Base-by-base conservation (phyloP, 1,284 basidiomycete species). In the Limonomyces culmigenus region DNA sequence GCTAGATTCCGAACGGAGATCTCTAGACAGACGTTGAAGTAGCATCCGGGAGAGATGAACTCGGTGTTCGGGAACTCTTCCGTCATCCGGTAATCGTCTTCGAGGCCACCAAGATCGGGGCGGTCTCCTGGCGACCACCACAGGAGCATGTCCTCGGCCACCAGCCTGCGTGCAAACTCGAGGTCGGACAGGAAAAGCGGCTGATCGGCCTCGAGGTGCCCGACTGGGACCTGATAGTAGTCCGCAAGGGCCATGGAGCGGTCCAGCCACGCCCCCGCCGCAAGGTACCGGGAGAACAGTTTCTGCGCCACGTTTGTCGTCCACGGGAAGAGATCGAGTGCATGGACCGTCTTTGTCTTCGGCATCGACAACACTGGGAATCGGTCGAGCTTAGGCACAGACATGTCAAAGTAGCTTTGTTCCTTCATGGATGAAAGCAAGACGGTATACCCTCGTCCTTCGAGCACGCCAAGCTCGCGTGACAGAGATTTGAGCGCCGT, bases 71-170 rank as follows among this genome's bases (percentile, higher is more conserved):
- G 70, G n/a, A 89, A 59, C 34, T 88, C 86, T 42, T 91, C 88
- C 3, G 66, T 60, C 1, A 73, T 70, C 35, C 83, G 69, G 30
- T 70, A 67, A 52, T 98, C 95, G 35, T 87, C 74, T 51, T 99
- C 91, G 34, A 80, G 70, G 2, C 95, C 95, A 30, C 95, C 95
- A 0, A 98, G 66, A 55, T 98, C 95, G 3, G 95, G 92, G n/a
- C 70, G 69, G 23, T 84, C 75, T 3, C 77, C 73, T 1, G 80
- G 69, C 3, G 93, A 93, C 95, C 95, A 99, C 95, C 95, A 99
- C 2, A 98, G 62, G 2, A 97, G 63, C 53, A 87, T 78, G 50
- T 98, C 95, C 43, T 95, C 85, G 38, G 78, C 75, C 35, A 76
- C 62, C 32, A 98, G 60, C 16, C 85, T 72, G 4, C 92, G 75